Evolutionary conservation across 306 rosid species (phyloP).

Genomic region (Dalbergia cultrata): DNA sequence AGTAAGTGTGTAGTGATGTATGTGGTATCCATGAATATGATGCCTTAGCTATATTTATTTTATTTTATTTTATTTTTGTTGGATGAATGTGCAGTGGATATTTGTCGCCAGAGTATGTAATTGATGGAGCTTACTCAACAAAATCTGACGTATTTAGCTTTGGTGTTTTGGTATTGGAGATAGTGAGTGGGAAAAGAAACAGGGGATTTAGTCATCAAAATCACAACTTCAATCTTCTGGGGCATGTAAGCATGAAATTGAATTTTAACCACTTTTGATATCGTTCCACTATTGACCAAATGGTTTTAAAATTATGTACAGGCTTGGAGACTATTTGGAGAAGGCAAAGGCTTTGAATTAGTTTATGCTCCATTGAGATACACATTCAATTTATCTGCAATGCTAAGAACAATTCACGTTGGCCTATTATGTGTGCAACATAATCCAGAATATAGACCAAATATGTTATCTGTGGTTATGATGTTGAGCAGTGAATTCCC

Average conservation of each 20-base stretch:
- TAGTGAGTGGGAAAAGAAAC: constrained; percentile 41
- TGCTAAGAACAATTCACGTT: constrained; percentile 30
- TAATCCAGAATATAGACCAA: constrained; percentile 32
- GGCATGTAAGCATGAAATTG: constrained; percentile 19
- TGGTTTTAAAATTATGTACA: constrained; percentile 1
- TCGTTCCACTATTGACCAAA: neutral
- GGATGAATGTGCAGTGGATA: neutral
- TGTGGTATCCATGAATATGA: neutral
- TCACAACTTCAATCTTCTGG: constrained; percentile 29
- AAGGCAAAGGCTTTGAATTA: constrained; percentile 40
- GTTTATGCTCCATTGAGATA: constrained; percentile 33
- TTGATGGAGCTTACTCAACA: constrained; percentile 1
- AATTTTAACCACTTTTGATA: neutral
- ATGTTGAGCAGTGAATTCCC: constrained; percentile 27
- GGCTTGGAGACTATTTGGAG: constrained; percentile 26
- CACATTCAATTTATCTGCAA: constrained; percentile 13
- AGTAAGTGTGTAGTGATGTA: neutral
- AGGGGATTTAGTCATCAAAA: constrained; percentile 39
- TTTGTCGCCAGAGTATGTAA: neutral
- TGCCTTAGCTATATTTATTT: neutral
- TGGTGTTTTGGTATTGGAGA: constrained; percentile 42
- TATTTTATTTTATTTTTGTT: neutral
- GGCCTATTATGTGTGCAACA: constrained; percentile 25
- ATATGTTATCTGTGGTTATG: neutral
- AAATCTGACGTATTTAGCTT: constrained; percentile 45